phyloP scores from a whole-genome alignment of 768 basidiomycete genomes.

The Mycena vulgaris region DNA sequence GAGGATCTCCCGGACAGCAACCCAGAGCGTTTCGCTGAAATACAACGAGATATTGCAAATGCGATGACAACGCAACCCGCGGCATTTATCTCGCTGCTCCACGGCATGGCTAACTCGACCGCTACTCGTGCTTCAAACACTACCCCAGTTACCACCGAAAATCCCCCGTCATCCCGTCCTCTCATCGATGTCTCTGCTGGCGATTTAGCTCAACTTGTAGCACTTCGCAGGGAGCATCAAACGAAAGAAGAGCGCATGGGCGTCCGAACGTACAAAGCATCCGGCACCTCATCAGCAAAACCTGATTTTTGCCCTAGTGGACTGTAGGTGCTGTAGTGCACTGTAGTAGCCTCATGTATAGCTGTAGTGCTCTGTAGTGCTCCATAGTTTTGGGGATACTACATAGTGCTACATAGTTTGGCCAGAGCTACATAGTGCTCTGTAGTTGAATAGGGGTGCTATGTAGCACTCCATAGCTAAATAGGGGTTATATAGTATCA shows the following conservation, averaged over 20 bases:
- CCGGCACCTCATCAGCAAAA: no score
- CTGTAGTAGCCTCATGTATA: no score
- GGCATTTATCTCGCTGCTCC: background rate
- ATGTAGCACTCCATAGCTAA: no score
- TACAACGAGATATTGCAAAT: constrained; percentile 5
- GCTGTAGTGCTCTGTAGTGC: no score
- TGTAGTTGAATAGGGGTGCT: no score
- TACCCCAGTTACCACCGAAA: background rate
- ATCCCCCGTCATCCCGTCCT: background rate
- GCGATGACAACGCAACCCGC: constrained; percentile 1
- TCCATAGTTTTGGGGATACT: no score
- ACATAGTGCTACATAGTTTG: no score
- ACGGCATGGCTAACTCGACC: background rate
- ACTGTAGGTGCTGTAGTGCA: no score
- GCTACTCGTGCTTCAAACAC: background rate
- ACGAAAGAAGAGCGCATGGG: constrained; percentile 2
- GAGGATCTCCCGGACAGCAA: constrained; percentile 8
- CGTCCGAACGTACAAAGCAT: constrained; percentile 2
- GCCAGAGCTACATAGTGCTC: no score
- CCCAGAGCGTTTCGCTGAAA: constrained; percentile 6
- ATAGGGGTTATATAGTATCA: no score
- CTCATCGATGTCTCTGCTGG: constrained; percentile 3
- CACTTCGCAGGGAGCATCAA: constrained; percentile 3
- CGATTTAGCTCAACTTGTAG: constrained; percentile 5
- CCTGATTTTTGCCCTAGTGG: no score